Percentiles rank a stretch among this genome's conserved stretches.
Conservation (phyloP, 23 red algal species). For the Cyanidium caldarium region DNA sequence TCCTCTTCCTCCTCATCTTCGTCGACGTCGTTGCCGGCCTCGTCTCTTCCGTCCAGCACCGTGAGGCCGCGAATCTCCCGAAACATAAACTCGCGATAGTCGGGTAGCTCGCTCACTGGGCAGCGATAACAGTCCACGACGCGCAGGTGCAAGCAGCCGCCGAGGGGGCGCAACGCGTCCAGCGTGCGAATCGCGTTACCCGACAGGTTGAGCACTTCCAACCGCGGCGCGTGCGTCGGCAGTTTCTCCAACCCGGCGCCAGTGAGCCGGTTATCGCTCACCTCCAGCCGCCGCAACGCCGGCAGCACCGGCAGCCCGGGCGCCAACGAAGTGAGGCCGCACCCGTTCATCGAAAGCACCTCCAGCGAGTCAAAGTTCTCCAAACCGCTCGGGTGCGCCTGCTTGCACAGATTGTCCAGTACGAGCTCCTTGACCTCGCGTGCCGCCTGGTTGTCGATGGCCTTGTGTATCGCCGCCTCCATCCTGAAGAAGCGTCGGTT, state of each 20-base stretch:
- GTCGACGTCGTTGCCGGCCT: neutral
- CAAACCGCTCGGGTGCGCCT: neutral
- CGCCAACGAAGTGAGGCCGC: neutral
- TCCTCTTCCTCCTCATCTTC: neutral
- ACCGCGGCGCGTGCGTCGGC: neutral
- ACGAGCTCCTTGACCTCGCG: constrained; percentile 1
- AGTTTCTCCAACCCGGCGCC: neutral
- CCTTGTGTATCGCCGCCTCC: constrained; percentile 5
- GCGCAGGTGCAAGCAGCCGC: constrained; percentile 1
- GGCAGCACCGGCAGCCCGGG: constrained; percentile 3
- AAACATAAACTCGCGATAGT: constrained; percentile 1
- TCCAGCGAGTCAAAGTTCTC: constrained; percentile 7
- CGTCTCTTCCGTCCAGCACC: neutral
- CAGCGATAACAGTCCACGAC: constrained; percentile 3
- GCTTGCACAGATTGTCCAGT: neutral
- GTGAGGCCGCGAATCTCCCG: neutral
- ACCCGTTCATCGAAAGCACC: neutral
- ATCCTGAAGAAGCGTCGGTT: neutral
- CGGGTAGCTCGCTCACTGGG: neutral
- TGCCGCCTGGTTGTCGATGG: neutral
- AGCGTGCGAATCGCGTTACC: constrained; percentile 7
- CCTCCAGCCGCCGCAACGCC: neutral
- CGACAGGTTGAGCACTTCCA: constrained; percentile 1
- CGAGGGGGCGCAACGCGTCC: neutral
- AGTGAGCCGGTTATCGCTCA: constrained; percentile 4